Conservation (phyloP, 2,329 filamentous ascomycete genomes). For the Xylaria sp. region DNA sequence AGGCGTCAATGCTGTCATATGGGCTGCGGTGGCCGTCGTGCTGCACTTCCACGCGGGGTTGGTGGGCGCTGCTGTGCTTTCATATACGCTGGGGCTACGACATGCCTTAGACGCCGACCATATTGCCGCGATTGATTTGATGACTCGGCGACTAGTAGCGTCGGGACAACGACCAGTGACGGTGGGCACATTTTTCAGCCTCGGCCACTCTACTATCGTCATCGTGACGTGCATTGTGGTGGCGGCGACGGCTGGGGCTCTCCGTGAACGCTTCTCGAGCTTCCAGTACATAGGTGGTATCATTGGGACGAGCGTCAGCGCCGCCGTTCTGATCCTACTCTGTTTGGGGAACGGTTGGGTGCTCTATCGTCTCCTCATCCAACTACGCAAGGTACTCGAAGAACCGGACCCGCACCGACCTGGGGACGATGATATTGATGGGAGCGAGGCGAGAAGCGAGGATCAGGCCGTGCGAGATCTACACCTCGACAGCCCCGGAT, state of each 20-base stretch:
- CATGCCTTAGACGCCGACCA: slow-evolving; percentile 99
- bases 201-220: slow-evolving; percentile 94
- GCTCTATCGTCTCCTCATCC: slow-evolving; percentile 77
- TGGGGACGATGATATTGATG: slow-evolving; percentile 44
- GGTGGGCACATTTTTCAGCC: slow-evolving; percentile 92
- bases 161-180: slow-evolving; percentile 87
- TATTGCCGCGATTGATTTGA: slow-evolving; percentile 86
- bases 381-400: slow-evolving; percentile 71
- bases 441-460: slow-evolving; percentile 27
- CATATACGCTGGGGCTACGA: slow-evolving; percentile 88
- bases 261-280: slow-evolving; percentile 81
- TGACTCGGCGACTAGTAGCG: slow-evolving; percentile 89
- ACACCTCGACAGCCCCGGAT: slow-evolving; percentile 80
- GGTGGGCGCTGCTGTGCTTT: slow-evolving; percentile 82
- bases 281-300: slow-evolving; percentile 87
- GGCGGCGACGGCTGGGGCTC: slow-evolving; percentile 86
- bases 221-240: slow-evolving; percentile 91
- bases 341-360: slow-evolving; percentile 89
- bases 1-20: slow-evolving; percentile 64
- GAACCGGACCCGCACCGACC: slow-evolving; percentile 51
- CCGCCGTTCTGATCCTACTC: slow-evolving; percentile 82
- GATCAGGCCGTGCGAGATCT: slow-evolving; percentile 61
- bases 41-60: slow-evolving; percentile 68
- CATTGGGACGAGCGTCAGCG: slow-evolving; percentile 87
- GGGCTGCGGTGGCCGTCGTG: slow-evolving; percentile 64